These are phyloP conservation scores for Mucor sp. DNA, from an alignment of 371 early-diverging fungal species.

Conservation along the genomic window DNA sequence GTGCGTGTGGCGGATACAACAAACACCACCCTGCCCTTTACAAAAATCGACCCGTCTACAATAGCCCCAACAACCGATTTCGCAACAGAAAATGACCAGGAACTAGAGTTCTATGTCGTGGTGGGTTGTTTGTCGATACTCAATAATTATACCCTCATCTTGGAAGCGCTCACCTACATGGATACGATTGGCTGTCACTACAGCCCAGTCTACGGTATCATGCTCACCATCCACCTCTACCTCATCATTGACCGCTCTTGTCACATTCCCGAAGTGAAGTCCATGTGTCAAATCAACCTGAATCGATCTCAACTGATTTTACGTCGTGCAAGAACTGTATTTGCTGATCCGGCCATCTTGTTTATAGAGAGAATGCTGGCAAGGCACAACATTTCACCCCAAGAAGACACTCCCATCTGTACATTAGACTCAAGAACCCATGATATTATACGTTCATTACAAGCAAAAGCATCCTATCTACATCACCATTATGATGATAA, in stretches of 20 bases:
- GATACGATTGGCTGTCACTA: slow-evolving; percentile 43
- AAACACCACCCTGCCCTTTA: background rate
- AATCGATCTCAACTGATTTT: slow-evolving; percentile 31
- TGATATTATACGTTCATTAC: slow-evolving; percentile 13
- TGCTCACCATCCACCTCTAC: slow-evolving; percentile 29
- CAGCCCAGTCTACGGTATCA: slow-evolving; percentile 36
- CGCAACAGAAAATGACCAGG: slow-evolving; percentile 10
- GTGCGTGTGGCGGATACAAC: background rate
- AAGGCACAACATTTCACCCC: slow-evolving; percentile 4
- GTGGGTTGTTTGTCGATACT: slow-evolving; percentile 27
- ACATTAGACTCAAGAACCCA: slow-evolving; percentile 10
- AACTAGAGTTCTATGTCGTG: slow-evolving; percentile 28
- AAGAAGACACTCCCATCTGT: slow-evolving; percentile 14
- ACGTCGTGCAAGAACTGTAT: slow-evolving; percentile 22
- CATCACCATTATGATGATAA: slow-evolving; percentile 6
- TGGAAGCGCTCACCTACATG: slow-evolving; percentile 31
- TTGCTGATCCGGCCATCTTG: slow-evolving; percentile 28
- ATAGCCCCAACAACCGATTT: background rate
- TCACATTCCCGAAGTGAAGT: slow-evolving; percentile 20
- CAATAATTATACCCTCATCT: slow-evolving; percentile 33
- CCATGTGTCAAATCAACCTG: slow-evolving; percentile 38
- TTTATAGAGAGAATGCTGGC: slow-evolving; percentile 34
- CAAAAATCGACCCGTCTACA: background rate
- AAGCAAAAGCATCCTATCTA: slow-evolving; percentile 14
- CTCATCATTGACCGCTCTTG: slow-evolving; percentile 26